Conservation (phyloP, 139 green algal species). For the Medakamo hakoo region DNA sequence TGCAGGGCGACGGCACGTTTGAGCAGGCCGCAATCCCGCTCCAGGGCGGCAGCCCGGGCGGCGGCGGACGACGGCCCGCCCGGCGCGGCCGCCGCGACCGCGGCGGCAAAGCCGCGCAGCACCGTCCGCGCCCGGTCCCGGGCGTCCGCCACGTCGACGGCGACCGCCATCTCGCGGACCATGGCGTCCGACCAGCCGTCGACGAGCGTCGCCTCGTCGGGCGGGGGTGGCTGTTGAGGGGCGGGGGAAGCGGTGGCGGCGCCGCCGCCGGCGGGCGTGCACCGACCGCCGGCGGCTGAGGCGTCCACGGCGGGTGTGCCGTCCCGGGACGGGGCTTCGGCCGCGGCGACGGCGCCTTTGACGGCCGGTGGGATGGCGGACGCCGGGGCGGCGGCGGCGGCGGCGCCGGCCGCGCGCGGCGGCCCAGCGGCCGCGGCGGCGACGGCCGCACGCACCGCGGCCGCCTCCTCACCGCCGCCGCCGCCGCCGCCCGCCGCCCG, state of each 20-base stretch:
- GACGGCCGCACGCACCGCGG: not conserved
- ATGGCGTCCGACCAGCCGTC: slow-evolving; percentile 59
- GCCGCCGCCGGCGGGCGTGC: not conserved
- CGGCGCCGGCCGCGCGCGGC: not conserved
- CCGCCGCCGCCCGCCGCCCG: not conserved
- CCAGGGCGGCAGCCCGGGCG: slow-evolving; percentile 23
- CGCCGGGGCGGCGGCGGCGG: not conserved
- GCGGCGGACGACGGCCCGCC: not conserved
- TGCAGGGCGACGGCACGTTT: slow-evolving; percentile 75
- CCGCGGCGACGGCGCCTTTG: not conserved
- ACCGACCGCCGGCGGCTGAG: slow-evolving; percentile 2
- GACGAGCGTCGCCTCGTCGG: slow-evolving; percentile 12
- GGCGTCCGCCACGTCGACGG: slow-evolving; percentile 44
- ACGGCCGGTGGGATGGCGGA: too few relatives aligned
- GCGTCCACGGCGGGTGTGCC: not conserved
- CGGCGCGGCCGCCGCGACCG: slow-evolving; percentile 20
- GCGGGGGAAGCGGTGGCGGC: not conserved
- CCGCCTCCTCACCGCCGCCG: not conserved
- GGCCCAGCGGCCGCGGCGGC: not conserved
- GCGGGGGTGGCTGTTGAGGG: slow-evolving; percentile 1
- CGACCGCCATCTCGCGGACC: slow-evolving; percentile 54
- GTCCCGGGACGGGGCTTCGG: not conserved
- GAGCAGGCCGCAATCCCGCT: slow-evolving; percentile 46
- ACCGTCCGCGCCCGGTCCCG: slow-evolving; percentile 29
- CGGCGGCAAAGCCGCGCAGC: slow-evolving; percentile 54